phyloP scores from a whole-genome alignment of 441 rosid species.

The Eutrema salsugineum region DNA sequence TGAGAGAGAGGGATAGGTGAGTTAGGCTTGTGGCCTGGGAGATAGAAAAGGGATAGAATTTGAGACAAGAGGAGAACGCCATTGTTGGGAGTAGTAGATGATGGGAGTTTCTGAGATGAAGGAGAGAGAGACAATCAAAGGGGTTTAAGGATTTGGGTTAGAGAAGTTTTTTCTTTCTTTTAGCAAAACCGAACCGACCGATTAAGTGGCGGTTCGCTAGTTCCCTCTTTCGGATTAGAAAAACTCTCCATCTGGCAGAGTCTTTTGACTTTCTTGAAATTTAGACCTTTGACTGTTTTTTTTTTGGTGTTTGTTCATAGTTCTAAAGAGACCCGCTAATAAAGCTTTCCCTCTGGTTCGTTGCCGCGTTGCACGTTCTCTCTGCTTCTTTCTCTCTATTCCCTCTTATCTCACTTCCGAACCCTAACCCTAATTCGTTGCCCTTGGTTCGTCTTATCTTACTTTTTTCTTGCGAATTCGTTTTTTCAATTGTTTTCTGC shows the following conservation, averaged over 20 bases:
- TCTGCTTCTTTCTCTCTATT: constrained; percentile 24
- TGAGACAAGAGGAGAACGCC: constrained; percentile 54
- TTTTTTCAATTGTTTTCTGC: background rate
- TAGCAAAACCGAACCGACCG: no score
- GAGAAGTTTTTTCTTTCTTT: no score
- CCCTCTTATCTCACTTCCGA: constrained; percentile 13
- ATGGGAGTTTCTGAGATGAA: background rate
- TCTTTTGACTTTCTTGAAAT: no score
- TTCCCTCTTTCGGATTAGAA: no score
- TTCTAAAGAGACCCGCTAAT: no score
- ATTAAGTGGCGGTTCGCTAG: no score
- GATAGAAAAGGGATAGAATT: constrained; percentile 46
- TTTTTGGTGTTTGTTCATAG: no score
- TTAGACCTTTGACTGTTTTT: no score
- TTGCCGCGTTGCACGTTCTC: constrained; percentile 70
- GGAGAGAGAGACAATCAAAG: background rate
- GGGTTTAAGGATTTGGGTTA: constrained; percentile 19
- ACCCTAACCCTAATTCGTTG: constrained; percentile 42
- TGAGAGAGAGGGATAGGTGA: constrained; percentile 27
- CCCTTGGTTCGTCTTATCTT: background rate
- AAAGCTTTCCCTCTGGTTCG: constrained; percentile 38
- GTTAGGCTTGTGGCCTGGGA: constrained; percentile 22
- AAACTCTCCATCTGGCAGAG: no score
- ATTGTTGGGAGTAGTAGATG: constrained; percentile 20
- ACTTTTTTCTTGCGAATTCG: background rate